A percentile compares a stretch with the other conserved stretches of the same genome.
phyloP scores from a whole-genome alignment of 106 monocot genomes.

The Dioscorea dumetorum region DNA sequence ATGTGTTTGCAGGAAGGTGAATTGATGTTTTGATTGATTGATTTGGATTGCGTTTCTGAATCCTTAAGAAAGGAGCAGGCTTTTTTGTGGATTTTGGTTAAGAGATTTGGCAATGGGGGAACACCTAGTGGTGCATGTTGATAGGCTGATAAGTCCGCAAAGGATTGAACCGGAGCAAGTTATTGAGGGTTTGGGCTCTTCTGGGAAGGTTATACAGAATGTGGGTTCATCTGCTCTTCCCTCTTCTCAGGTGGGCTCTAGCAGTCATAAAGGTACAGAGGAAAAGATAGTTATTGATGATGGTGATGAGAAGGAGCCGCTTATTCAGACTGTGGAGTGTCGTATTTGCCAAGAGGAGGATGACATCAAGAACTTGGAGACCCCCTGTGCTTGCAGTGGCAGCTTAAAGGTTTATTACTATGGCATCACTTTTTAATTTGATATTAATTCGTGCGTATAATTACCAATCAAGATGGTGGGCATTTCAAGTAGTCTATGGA shows the following conservation, averaged over 20 bases:
- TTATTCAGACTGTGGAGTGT: slow-evolving; percentile 68
- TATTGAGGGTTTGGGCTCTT: neutral
- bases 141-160: slow-evolving; percentile 11
- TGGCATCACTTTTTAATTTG: too few relatives aligned
- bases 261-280: neutral
- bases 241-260: neutral
- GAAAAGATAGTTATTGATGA: slow-evolving; percentile 25
- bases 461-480: too few relatives aligned
- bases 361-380: slow-evolving; percentile 70
- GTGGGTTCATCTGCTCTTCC: neutral
- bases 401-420: slow-evolving; percentile 65
- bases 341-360: slow-evolving; percentile 99
- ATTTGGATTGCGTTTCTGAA: neutral
- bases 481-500: too few relatives aligned
- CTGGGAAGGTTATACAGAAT: neutral
- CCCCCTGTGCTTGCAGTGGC: slow-evolving; percentile 86
- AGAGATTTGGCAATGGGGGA: slow-evolving; percentile 24
- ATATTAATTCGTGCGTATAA: too few relatives aligned
- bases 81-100: neutral
- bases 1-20: slow-evolving; percentile 5
- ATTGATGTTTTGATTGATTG: neutral
- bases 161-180: neutral
- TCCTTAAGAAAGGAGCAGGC: neutral
- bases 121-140: slow-evolving; percentile 32
- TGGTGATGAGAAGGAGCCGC: slow-evolving; percentile 55